A percentile compares a stretch with the other conserved stretches of the same genome.
These are phyloP conservation scores for Adansonia gregorii DNA, from an alignment of 441 rosid genomes.

Conservation along the genomic window DNA sequence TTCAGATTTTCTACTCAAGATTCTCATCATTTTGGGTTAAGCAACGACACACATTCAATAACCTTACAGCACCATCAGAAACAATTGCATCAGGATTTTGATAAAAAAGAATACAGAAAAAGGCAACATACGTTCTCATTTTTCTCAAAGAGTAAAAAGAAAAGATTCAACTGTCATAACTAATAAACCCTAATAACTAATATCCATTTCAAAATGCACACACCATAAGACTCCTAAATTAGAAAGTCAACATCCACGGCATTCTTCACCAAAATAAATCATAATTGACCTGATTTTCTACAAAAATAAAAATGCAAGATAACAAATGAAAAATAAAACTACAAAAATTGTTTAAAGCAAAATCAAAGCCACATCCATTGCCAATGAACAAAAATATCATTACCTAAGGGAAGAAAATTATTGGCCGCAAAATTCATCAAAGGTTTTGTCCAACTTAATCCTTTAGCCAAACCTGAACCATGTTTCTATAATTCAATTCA, in stretches of 20 bases:
- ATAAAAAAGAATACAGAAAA: neutral
- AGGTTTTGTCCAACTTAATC: conserved; percentile 50
- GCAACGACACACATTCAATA: neutral
- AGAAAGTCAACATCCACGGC: neutral
- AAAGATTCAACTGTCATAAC: neutral
- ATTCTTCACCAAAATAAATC: neutral
- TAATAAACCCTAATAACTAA: neutral
- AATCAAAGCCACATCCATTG: neutral
- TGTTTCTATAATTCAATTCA: conserved; percentile 39
- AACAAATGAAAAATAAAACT: neutral
- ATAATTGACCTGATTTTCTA: neutral
- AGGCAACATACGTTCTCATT: neutral
- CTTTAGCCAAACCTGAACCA: conserved; percentile 36
- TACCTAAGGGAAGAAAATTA: conserved; percentile 90
- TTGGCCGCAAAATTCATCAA: conserved; percentile 47
- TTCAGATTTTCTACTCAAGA: conserved; percentile 3
- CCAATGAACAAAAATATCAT: neutral
- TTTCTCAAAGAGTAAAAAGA: neutral
- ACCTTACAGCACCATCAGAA: neutral
- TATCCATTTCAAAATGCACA: neutral
- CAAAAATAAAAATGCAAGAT: neutral
- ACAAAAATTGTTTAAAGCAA: neutral
- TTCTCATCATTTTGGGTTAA: neutral
- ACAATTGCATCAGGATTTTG: neutral
- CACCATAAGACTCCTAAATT: neutral